These are phyloP conservation scores for Dactylellina drechsleri DNA, from an alignment of 2,329 filamentous ascomycete genomes.

Conservation along the genomic window DNA sequence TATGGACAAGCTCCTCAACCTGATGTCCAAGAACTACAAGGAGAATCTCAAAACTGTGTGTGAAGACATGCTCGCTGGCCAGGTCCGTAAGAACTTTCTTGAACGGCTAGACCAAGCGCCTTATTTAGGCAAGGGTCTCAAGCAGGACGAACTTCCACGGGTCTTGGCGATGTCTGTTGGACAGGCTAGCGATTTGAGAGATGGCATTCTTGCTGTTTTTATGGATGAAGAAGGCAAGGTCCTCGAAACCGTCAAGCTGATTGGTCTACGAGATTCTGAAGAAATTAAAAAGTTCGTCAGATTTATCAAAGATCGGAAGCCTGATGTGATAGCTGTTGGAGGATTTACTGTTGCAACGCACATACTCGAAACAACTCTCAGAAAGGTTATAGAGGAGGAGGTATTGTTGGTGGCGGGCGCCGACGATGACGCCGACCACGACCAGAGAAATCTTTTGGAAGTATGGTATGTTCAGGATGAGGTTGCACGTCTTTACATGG, in stretches of 20 bases:
- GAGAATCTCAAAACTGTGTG: slow-evolving; percentile 93
- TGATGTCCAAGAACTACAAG: slow-evolving; percentile 92
- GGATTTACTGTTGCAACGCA: slow-evolving; percentile 89
- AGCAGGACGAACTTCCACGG: slow-evolving; percentile 85
- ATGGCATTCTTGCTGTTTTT: slow-evolving; percentile 89
- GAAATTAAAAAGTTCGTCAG: slow-evolving; percentile 78
- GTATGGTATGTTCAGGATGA: slow-evolving; percentile 95
- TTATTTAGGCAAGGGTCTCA: slow-evolving; percentile 92
- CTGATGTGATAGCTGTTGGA: slow-evolving; percentile 89
- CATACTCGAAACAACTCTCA: slow-evolving; percentile 81
- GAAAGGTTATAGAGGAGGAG: slow-evolving; percentile 79
- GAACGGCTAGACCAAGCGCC: slow-evolving; percentile 93
- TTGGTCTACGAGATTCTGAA: slow-evolving; percentile 77
- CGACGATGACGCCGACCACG: slow-evolving; percentile 73
- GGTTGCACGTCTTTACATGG: slow-evolving; percentile 94
- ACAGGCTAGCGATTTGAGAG: slow-evolving; percentile 75
- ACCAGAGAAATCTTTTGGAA: slow-evolving; percentile 81
- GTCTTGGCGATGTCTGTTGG: slow-evolving; percentile 90
- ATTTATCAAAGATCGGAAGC: slow-evolving; percentile 79
- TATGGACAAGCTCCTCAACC: slow-evolving; percentile 79
- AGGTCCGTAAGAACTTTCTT: slow-evolving; percentile 71
- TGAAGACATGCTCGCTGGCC: slow-evolving; percentile 88
- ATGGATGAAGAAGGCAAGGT: slow-evolving; percentile 92
- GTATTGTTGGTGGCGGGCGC: slow-evolving; percentile 68
- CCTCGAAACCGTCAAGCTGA: slow-evolving; percentile 86